phyloP scores from a whole-genome alignment of 2,329 filamentous ascomycete species.

The Phyllachora maydis region DNA sequence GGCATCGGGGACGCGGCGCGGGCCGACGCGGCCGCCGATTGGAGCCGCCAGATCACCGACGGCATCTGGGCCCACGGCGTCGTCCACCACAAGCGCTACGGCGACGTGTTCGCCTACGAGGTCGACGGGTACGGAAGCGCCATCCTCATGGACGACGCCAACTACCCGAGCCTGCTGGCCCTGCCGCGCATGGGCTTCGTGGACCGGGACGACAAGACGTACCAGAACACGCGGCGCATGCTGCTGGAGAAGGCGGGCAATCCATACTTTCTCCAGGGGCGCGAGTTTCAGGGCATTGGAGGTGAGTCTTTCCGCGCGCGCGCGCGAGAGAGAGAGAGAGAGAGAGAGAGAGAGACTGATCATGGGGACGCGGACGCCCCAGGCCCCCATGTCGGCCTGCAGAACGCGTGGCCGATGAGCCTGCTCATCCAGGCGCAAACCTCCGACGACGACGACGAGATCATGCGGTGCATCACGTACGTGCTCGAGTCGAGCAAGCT shows the following conservation, averaged over 20 bases:
- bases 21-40: constrained; percentile 32
- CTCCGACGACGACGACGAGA: constrained; percentile 64
- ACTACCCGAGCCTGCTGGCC: constrained; percentile 62
- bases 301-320: too few species aligned
- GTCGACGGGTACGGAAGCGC: constrained; percentile 70
- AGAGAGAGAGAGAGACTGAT: too few species aligned
- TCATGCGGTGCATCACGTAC: constrained; percentile 45
- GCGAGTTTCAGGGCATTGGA: constrained; percentile 69
- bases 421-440: constrained; percentile 83
- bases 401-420: constrained; percentile 94
- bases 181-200: constrained; percentile 65
- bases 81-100: constrained; percentile 52
- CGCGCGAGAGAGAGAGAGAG: too few species aligned
- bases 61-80: constrained; percentile 77
- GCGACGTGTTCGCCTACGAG: constrained; percentile 69
- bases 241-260: constrained; percentile 58
- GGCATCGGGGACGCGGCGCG: constrained; percentile 28
- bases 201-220: constrained; percentile 40
- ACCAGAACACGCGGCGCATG: constrained; percentile 70
- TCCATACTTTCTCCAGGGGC: constrained; percentile 69
- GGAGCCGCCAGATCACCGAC: constrained; percentile 42
- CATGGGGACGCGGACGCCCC: too few species aligned
- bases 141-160: constrained; percentile 79
- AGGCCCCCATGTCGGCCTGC: constrained; percentile 57
- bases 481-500: constrained; percentile 59